Evolutionary conservation across 192 early-diverging fungal species (phyloP), one percentile per base, ranked within the genome.

Genomic region (Martensiomyces pterosporus): DNA sequence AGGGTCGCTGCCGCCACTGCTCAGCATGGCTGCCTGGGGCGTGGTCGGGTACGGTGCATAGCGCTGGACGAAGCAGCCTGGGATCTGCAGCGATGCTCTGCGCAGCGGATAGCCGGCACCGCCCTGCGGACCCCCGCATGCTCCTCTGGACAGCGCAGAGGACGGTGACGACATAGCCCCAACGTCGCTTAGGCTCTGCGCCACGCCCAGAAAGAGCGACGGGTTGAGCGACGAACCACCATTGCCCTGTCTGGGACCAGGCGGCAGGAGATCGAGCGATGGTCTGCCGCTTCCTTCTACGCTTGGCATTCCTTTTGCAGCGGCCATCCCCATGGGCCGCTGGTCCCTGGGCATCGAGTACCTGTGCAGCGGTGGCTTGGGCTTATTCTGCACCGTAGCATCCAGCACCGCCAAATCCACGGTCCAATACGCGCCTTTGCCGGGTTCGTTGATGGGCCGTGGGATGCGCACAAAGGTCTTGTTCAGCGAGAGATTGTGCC

Each of bases 401-500:
- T 66, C 59, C 19, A 74, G 59, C 17, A 55, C 57, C 9, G 47
- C 55, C 51, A 79, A 56, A 46, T 90, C 86, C 13, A 90, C 81
- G 0, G 82, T 85, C 88, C 88, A 90, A 42, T 87, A 90, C 23
- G 86, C 82, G 15, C 88, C 88, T 67, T 90, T 90, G n/a, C 88
- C 88, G 14, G 88, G 88, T 49, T 90, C 88, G 55, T 86, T 88
- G 46, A 85, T 80, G 7, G 86, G 82, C 43, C 89, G 64, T 23
- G 86, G 81, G 21, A 90, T 79, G 34, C 88, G 82, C 52, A 88
- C 72, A 73, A 93, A 93, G 23, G 73, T 71, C 55, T 86, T 88
- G 63, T 90, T 91, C 8, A 92, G 72, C 4, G 87, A 88, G 43
- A 93, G 77, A 62, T 92, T 92, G 65, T 93, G 90, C n/a, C 90